A percentile compares a stretch with the other conserved stretches of the same genome.
Evolutionary conservation across 78 protist species (phyloP).

Genomic region (Tieghemostelium lacteum): DNA sequence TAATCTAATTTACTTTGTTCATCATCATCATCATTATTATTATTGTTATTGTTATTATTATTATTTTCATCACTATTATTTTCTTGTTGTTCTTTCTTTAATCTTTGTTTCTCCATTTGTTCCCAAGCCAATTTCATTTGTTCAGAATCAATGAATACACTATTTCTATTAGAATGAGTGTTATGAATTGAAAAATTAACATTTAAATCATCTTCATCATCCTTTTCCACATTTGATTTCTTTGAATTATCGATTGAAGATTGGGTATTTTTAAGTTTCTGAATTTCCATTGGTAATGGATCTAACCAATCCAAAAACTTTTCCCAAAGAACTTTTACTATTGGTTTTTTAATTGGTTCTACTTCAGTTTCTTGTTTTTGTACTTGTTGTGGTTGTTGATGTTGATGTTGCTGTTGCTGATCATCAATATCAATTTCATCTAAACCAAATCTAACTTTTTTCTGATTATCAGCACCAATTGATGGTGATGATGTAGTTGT

Average conservation of each 20-base stretch:
- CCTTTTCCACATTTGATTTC: not conserved
- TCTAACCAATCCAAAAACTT: constrained; percentile 58
- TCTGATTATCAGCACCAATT: not conserved
- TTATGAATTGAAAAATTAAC: not conserved
- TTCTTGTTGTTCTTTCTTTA: constrained; percentile 5
- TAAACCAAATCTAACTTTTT: not conserved
- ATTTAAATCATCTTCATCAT: not conserved
- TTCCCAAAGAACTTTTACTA: not conserved
- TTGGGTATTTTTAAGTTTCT: not conserved
- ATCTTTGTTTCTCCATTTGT: constrained; percentile 13
- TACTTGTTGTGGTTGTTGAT: not conserved
- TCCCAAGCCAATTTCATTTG: constrained; percentile 6
- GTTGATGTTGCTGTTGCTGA: not conserved
- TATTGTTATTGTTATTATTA: not conserved
- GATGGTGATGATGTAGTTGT: not conserved
- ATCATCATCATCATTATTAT: not conserved
- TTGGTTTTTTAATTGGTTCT: not conserved
- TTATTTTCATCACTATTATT: not conserved
- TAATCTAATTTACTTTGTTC: not conserved
- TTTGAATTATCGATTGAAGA: not conserved
- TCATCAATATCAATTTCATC: not conserved
- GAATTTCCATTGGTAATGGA: constrained; percentile 25
- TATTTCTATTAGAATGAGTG: constrained; percentile 10
- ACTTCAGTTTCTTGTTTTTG: not conserved
- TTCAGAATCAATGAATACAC: constrained; percentile 47